Percentiles rank a stretch among this genome's conserved stretches.
These are phyloP conservation scores for Russula brevipes DNA, from an alignment of 768 basidiomycete genomes.

Conservation along the genomic window DNA sequence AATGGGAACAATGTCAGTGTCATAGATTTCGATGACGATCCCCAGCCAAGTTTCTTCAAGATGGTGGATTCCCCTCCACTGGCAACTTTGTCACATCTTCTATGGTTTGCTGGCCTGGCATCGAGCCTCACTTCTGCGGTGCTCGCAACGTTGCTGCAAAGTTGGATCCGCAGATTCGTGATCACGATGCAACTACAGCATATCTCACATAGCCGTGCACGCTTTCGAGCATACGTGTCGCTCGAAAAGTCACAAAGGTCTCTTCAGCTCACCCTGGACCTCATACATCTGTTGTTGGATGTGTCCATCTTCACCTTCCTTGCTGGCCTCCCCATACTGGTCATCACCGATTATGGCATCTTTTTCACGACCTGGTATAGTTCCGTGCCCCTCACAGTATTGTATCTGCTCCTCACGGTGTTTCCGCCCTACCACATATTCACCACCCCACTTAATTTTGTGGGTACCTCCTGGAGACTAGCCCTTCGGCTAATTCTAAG, in stretches of 20 bases:
- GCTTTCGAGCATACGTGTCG: background rate
- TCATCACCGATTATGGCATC: background rate
- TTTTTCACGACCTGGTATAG: background rate
- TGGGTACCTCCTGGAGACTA: too few relatives aligned
- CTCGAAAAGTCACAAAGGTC: background rate
- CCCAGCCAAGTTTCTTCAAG: background rate
- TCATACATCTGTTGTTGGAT: background rate
- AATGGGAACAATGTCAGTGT: background rate
- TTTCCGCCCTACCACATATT: too few relatives aligned
- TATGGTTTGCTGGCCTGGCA: conserved; percentile 5
- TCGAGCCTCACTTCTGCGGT: background rate
- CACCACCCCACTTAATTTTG: too few relatives aligned
- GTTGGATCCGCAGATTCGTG: conserved; percentile 2
- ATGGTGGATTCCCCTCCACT: background rate
- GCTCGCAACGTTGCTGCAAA: conserved; percentile 6
- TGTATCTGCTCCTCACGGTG: too few relatives aligned
- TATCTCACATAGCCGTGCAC: background rate
- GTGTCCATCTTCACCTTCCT: conserved; percentile 4
- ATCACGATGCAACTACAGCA: background rate
- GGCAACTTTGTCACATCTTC: background rate
- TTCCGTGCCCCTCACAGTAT: background rate
- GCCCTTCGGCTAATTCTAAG: too few relatives aligned
- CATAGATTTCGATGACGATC: too few relatives aligned
- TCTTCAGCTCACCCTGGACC: background rate
- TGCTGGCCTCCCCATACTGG: background rate